A percentile compares a stretch with the other conserved stretches of the same genome.
phyloP scores from a whole-genome alignment of 2,329 filamentous ascomycete species.

The Myriangium duriaei region DNA sequence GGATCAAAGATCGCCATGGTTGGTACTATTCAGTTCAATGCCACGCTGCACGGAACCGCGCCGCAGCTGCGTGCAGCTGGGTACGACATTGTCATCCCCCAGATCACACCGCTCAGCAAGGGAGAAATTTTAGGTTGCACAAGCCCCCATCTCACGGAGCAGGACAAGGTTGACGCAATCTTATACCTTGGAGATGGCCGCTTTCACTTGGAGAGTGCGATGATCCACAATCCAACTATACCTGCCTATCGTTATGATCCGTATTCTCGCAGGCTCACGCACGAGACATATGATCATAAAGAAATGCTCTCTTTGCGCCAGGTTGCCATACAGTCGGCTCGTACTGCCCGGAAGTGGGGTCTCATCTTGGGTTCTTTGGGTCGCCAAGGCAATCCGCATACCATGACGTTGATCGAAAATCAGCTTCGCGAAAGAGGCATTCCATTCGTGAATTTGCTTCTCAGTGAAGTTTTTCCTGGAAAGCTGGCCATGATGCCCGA shows the following conservation, averaged over 20 bases:
- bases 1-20: constrained; percentile 86
- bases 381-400: constrained; percentile 90
- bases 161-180: constrained; percentile 57
- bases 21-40: constrained; percentile 97
- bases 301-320: constrained; percentile 76
- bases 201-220: constrained; percentile 94
- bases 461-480: constrained; percentile 92
- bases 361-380: constrained; percentile 87
- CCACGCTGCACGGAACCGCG: constrained; percentile 78
- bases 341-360: constrained; percentile 76
- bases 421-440: constrained; percentile 59
- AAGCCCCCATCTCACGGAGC: constrained; percentile 55
- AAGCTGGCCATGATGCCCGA: constrained; percentile 88
- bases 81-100: constrained; percentile 75
- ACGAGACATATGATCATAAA: constrained; percentile 81
- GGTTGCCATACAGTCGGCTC: constrained; percentile 63
- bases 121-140: constrained; percentile 98
- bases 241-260: constrained; percentile 95
- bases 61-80: constrained; percentile 69
- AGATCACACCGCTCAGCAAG: constrained; percentile 84
- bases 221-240: constrained; percentile 91
- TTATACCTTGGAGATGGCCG: constrained; percentile 85
- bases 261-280: constrained; percentile 81
- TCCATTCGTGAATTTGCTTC: constrained; percentile 69
- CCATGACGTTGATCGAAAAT: constrained; percentile 72